Evolutionary conservation across 345 rosid genomes (phyloP).

Genomic region (Citrus hindsii): DNA sequence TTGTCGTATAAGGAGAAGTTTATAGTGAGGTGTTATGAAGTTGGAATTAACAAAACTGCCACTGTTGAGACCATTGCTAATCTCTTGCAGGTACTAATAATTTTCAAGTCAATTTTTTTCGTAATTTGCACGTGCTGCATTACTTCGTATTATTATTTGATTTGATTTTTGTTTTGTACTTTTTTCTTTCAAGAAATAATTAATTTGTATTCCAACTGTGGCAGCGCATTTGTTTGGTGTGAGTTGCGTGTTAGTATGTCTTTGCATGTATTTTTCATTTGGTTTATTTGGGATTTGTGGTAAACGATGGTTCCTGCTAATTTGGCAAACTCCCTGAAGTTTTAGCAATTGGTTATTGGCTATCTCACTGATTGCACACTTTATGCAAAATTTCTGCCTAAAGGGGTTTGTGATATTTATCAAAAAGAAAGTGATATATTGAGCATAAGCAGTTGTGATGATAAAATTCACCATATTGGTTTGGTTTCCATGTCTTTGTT

Average conservation of each 20-base stretch:
- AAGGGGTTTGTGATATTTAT: not conserved
- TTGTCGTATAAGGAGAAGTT: slow-evolving; percentile 85
- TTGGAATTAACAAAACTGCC: slow-evolving; percentile 93
- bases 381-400: not conserved
- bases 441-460: not conserved
- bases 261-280: not conserved
- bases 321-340: not conserved
- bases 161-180: not conserved
- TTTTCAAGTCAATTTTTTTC: not conserved
- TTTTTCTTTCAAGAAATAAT: not conserved
- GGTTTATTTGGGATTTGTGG: not conserved
- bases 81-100: slow-evolving; percentile 63
- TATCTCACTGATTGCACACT: not conserved
- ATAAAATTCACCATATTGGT: not conserved
- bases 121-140: not conserved
- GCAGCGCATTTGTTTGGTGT: not conserved
- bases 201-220: not conserved
- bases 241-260: not conserved
- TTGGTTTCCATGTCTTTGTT: not conserved
- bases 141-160: not conserved
- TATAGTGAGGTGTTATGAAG: slow-evolving; percentile 85
- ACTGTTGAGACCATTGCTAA: slow-evolving; percentile 93
- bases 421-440: not conserved
- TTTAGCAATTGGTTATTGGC: not conserved
- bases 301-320: not conserved